Evolutionary conservation across 108 stramenopile genomes (phyloP).

Genomic region (Pinguiococcus pyrenoidosus): DNA sequence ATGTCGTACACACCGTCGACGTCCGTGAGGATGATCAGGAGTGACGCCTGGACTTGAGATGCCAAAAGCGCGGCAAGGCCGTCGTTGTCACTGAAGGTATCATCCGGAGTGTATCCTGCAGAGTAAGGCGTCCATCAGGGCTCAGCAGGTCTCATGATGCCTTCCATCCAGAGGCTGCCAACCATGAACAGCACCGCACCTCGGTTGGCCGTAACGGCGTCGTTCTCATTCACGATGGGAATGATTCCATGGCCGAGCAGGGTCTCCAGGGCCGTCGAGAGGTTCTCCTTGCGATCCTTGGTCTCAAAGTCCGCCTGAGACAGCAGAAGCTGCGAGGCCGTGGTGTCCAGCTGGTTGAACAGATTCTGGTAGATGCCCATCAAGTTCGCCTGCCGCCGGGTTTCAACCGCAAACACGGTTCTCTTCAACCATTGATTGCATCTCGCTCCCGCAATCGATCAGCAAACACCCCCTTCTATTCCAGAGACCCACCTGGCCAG

Average conservation of each 20-base stretch:
- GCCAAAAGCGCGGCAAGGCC: conserved; percentile 73
- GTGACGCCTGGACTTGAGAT: conserved; percentile 42
- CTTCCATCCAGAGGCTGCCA: too few species aligned
- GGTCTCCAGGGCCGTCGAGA: conserved; percentile 61
- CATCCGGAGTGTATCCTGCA: conserved; percentile 34
- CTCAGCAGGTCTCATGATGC: too few species aligned
- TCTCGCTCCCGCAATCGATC: too few species aligned
- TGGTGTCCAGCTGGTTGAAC: conserved; percentile 59
- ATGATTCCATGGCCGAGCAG: conserved; percentile 73
- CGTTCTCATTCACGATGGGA: conserved; percentile 93
- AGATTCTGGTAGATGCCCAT: conserved; percentile 83
- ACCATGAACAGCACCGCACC: too few species aligned
- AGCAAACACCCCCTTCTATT: too few species aligned
- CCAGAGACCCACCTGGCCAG: conserved; percentile 91
- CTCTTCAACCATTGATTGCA: too few species aligned
- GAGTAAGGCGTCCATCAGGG: too few species aligned
- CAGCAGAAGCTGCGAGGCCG: conserved; percentile 58
- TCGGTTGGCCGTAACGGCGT: conserved; percentile 76
- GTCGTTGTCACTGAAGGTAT: conserved; percentile 89
- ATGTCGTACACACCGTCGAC: conserved; percentile 83
- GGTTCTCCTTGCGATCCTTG: conserved; percentile 46
- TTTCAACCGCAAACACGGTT: too few species aligned
- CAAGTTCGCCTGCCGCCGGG: too few species aligned
- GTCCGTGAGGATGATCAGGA: conserved; percentile 76
- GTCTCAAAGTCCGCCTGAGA: conserved; percentile 74